Evolutionary conservation across 2,329 filamentous ascomycete genomes (phyloP).

Genomic region (Camptophora hylomeconis): DNA sequence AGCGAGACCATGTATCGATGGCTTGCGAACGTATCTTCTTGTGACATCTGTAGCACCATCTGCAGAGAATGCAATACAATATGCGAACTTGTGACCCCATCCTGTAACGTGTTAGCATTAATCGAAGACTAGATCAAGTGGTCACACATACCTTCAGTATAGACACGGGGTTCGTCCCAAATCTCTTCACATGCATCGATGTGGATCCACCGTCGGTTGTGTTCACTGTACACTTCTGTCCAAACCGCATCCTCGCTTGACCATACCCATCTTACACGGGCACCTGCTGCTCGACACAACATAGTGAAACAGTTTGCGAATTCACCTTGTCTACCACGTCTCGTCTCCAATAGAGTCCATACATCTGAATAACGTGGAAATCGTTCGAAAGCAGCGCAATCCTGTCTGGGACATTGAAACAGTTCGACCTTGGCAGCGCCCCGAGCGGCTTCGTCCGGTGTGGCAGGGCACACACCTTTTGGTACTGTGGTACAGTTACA

Average conservation of each 20-base stretch:
- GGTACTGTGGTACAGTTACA: slow-evolving; percentile 75
- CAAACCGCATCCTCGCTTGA: slow-evolving; percentile 95
- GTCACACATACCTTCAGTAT: slow-evolving; percentile 57
- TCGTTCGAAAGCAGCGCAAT: slow-evolving; percentile 68
- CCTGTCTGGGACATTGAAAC: slow-evolving; percentile 68
- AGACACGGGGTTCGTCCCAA: slow-evolving; percentile 88
- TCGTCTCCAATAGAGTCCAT: slow-evolving; percentile 78
- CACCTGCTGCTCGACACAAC: slow-evolving; percentile 86
- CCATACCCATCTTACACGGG: slow-evolving; percentile 93
- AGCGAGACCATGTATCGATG: slow-evolving; percentile 48
- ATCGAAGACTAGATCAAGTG: slow-evolving; percentile 2
- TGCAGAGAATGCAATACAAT: slow-evolving; percentile 91
- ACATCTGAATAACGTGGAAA: slow-evolving; percentile 94
- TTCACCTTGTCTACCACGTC: slow-evolving; percentile 77
- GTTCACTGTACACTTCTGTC: slow-evolving; percentile 94
- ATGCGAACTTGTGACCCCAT: slow-evolving; percentile 93
- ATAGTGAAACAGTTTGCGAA: slow-evolving; percentile 99
- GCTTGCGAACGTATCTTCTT: slow-evolving; percentile 47
- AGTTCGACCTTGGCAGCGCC: slow-evolving; percentile 80
- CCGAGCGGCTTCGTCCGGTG: slow-evolving; percentile 77
- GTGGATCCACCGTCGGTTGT: slow-evolving; percentile 90
- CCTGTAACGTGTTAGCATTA: slow-evolving; percentile 30
- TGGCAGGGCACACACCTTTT: slow-evolving; percentile 70
- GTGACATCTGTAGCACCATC: slow-evolving; percentile 63
- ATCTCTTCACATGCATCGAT: slow-evolving; percentile 89